Base-by-base conservation (phyloP, 2,329 filamentous ascomycete species). In the Trichoderma oligosporum region DNA sequence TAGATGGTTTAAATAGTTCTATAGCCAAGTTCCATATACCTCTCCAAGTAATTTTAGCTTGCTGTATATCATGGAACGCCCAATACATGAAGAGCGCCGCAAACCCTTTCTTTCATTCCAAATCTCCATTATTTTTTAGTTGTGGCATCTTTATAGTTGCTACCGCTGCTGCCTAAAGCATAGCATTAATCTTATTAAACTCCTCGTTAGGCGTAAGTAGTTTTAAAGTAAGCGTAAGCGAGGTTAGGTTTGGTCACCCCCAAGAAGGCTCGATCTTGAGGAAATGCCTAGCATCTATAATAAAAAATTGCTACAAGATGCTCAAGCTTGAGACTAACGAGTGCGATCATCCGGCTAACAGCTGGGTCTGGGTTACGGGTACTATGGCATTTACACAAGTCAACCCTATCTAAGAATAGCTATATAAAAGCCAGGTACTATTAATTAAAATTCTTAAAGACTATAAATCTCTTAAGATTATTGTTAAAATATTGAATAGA, bases 81-180 rank as follows among this genome's bases (percentile, higher is more conserved):
- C 62, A 48, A 54, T 63, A 67, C 24, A 60, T 58, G 11, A 68
- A 68, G 22, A 68, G 60, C 54, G 61, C 60, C 3, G 64, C 65
- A 46, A 66, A 9, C 1, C 61, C 39, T 49, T 22, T 58, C 56
- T 46, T 12, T 67, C 67, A 56, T 71, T 70, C 70, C 67, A 72
- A 41, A 72, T 62, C 46, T 71, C 67, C 65, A 71, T 65, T 29
- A 60, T 67, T 49, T n/a, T 66, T 29, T 22, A 70, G 63, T n/a
- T 61, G 61, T 16, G 68, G 66, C 69, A 72, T 72, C 38, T 61
- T 64, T 7, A 39, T 44, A 8, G 61, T 63, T 5, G 62, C 66
- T n/a, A 47, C 59, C 11, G 65, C 68, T 0, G 68, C 69, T 24
- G 49, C 56, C 47, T 42, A 39, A 38, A 69, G 63, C 62, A 71